Evolutionary conservation across 1,139 yeast genomes (phyloP), one percentile per base, ranked within the genome.

Genomic region (Suhomyces atakaporum): DNA sequence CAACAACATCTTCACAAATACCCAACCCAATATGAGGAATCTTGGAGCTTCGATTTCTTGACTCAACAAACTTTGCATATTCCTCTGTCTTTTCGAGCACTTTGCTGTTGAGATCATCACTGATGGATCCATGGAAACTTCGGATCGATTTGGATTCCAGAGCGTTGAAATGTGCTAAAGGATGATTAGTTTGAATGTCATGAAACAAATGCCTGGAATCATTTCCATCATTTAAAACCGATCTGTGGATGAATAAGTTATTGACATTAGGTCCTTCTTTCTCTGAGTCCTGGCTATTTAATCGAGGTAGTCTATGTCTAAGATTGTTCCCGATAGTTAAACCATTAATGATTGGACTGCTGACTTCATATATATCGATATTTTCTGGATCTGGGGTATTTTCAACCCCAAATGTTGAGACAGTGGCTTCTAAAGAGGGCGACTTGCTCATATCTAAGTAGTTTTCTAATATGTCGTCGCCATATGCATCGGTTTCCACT

Each of bases 261-360:
- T 46, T 54, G 1, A 33, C 33, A 14, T 33, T 27, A 3, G 30
- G 19, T 5, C 24, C 11, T 7, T 31, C 42, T n/a, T 20, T 28
- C 8, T 26, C 33, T 1, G 31, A 32, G 16, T 39, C 42, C 4
- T 27, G 19, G 21, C 39, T 40, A 18, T 33, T 31, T 3, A 24
- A 18, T 12, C 38, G 25, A 16, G 33, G 42, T 4, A 29, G 19
- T 21, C 66, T 45, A 31, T 58, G 63, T 10, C 58, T 42, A 19
- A 58, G 38, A 40, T 56, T 60, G 12, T 53, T 50, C 0, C 73
- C 73, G 13, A 66, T 48, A 1, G 69, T 67, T 14, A 67, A 47
- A 0, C 73, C 73, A 42, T 63, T 66, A 10, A 67, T 61, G 7
- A 67, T 43, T 1, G 73, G 73, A 20, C 70, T 63, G 34, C 50